Base-by-base conservation (phyloP, 106 monocot genomes). In the Cymbidium sinense region DNA sequence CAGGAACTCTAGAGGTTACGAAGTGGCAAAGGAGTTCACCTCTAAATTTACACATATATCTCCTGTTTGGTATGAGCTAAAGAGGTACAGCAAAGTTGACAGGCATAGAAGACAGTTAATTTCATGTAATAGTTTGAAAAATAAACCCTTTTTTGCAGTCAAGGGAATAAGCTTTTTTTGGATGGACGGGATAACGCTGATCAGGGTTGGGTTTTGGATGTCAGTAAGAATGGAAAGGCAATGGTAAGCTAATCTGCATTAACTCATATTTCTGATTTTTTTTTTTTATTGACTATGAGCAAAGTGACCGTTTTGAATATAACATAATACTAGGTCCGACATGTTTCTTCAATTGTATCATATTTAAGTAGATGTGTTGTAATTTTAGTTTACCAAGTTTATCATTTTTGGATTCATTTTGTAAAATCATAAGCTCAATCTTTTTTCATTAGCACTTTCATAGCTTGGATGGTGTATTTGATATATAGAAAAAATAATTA, bases 21-120 rank as follows among this genome's bases (percentile, higher is more conserved):
- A 98, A 70, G 88, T 94, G 90, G 98, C 94, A 2, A 91, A 98
- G 82, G 76, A 83, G 78, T 98, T 87, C 70, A 35, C 73, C 70
- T 79, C 84, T 7, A 98, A 92, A 83, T 77, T 98, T 28, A 88
- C 94, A 34, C 94, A 98, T 79, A 19, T 98, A 79, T 98, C 98
- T 51, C 98, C 98, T 55, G 94, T 98, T 28, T 98, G 98, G 98
- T 98, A 98, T 82, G 94, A 98, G 73, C 82, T 98, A 76, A 94
- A 92, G 73, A 98, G 98, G 98, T 98, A 81, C 33, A 70, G n/a
- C 47, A 41, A 25, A 79, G 21, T 51, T 70, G 2, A 7, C 27
- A 47, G 25, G 25, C 31, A 18, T 43, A 69, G 34, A 28, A 43
- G 28, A 30, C n/a, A 30, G 69, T 33, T 82, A 15, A 71, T 34